Evolutionary conservation across 2,329 filamentous ascomycete species (phyloP).

Genomic region (Arthrocladium fulminans): DNA sequence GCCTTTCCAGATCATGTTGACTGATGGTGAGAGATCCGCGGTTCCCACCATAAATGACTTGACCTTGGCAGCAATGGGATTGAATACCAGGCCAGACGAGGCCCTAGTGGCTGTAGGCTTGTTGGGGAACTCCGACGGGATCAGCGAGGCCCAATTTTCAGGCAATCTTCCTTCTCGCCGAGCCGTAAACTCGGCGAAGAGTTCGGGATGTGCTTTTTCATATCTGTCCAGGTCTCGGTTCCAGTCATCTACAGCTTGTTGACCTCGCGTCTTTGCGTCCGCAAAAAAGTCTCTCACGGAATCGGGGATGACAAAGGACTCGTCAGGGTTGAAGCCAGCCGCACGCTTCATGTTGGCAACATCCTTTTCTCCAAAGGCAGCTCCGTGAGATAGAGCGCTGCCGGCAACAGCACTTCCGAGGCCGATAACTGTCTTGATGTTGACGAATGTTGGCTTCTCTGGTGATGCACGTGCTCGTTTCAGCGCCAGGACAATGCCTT

Average conservation of each 20-base stretch:
- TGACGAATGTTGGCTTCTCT: conserved; percentile 48
- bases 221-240: conserved; percentile 39
- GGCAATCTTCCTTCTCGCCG: conserved; percentile 43
- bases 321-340: conserved; percentile 37
- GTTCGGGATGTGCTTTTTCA: conserved; percentile 36
- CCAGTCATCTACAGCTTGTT: conserved; percentile 43
- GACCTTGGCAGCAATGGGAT: conserved; percentile 43
- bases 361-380: conserved; percentile 47
- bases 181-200: conserved; percentile 41
- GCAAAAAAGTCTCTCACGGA: conserved; percentile 46
- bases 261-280: conserved; percentile 39
- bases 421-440: conserved; percentile 47
- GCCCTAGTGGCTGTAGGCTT: conserved; percentile 43
- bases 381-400: conserved; percentile 49
- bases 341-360: conserved; percentile 48
- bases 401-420: conserved; percentile 41
- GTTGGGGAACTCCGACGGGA: conserved; percentile 42
- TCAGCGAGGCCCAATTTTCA: conserved; percentile 42
- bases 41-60: conserved; percentile 47
- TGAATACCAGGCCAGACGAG: conserved; percentile 42
- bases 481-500: conserved; percentile 40
- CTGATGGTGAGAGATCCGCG: conserved; percentile 45
- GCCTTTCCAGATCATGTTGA: conserved; percentile 48
- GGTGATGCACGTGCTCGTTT: conserved; percentile 29
- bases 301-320: conserved; percentile 40